These are phyloP conservation scores for Hemerocallis citrina DNA, from an alignment of 106 monocot genomes.

Conservation along the genomic window DNA sequence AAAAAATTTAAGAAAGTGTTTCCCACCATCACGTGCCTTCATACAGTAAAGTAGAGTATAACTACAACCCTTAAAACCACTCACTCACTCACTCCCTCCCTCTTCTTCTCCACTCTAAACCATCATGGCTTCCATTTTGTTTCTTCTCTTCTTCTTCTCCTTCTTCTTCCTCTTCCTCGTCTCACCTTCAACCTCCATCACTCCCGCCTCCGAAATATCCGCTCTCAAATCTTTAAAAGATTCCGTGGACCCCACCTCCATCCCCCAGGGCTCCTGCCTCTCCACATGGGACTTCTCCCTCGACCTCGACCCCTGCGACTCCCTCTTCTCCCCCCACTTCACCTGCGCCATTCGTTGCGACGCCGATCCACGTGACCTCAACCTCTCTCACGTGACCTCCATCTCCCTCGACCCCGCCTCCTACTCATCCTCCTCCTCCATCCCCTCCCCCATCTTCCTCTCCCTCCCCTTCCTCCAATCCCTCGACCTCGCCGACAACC, in stretches of 20 bases:
- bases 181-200: conserved; percentile 6
- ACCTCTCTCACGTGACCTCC: conserved; percentile 45
- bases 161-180: background rate
- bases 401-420: conserved; percentile 54
- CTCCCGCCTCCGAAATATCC: conserved; percentile 34
- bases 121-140: too few species aligned
- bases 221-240: conserved; percentile 30
- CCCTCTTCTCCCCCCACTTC: conserved; percentile 38
- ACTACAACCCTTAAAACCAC: too few species aligned
- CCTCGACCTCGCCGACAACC: conserved; percentile 50
- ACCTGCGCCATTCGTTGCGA: conserved; percentile 78
- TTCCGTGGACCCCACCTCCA: conserved; percentile 27
- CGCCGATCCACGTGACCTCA: conserved; percentile 10
- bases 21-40: too few species aligned
- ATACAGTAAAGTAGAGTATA: too few species aligned
- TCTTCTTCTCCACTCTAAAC: too few species aligned
- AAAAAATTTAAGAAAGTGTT: too few species aligned
- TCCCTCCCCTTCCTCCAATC: conserved; percentile 44
- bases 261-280: conserved; percentile 53
- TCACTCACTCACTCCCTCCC: too few species aligned
- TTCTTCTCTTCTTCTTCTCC: background rate
- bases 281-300: conserved; percentile 59
- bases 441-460: conserved; percentile 34
- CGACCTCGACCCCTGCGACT: conserved; percentile 73
- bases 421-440: conserved; percentile 49